Base-by-base conservation (phyloP, 2,329 filamentous ascomycete species). In the Sporothrix variecibatus region DNA sequence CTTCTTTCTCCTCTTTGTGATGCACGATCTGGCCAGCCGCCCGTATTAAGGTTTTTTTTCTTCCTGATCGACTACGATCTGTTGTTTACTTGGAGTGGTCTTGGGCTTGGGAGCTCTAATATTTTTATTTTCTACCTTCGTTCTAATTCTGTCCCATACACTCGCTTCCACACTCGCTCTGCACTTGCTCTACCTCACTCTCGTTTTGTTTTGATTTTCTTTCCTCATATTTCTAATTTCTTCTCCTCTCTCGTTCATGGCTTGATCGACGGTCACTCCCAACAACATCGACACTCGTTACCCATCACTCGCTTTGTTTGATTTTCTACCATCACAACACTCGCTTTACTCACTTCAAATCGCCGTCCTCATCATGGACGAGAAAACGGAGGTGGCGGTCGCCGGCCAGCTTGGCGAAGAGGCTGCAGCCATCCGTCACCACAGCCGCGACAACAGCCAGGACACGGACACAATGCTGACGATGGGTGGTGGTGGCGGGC, bases 361-460 rank as follows among this genome's bases (percentile, higher is more conserved):
- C n/a, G n/a, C 26, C 56, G 26, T 34, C 58, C 2, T 26, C 34
- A 20, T 7, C 67, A 74, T 74, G 73, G 70, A 75, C 67, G 71
- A 73, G 53, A 72, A 73, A 34, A 40, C 65, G 12, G 67, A 71
- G 34, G 58, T 40, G 49, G 71, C 49, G 58, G 26, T 73, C 12
- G 71, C 58, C 12, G 71, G 56, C 56, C 71, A 58, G 58, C 73
- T 71, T 38, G 72, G 72, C 51, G 72, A 71, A 40, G 46, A n/a
- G 5, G 68, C 72, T 11, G 46, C 71, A 9, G 65, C 64, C 8
- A 28, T 69, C 11, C 64, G 3, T 5, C 71, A 72, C 58, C 74
- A 75, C 65, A 71, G 49, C n/a, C 74, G 71, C 26, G 65, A 73
- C 71, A 71, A 73, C 74, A 58, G 62, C 53, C 56, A 53, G 3